Evolutionary conservation across 441 rosid species (phyloP), one percentile per base, ranked within the genome.

Genomic region (Aquilaria agallochum): DNA sequence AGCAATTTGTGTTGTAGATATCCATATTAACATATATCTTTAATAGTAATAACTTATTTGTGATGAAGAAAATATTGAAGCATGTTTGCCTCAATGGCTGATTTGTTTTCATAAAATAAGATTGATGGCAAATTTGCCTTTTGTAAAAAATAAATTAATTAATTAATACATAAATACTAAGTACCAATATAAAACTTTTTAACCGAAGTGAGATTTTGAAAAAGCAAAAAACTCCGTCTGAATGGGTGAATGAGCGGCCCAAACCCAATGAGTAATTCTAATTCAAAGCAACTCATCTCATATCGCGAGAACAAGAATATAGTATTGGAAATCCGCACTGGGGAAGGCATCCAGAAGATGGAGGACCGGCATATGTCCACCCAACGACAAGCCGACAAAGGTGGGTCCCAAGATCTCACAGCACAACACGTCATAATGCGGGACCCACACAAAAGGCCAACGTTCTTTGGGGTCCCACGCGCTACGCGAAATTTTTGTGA

Each of bases 321-420:
- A 0, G n/a, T 1, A 50, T 34, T 50, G 49, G 13, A 0, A 5
- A n/a, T 5, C 55, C 30, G 52, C 30, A 36, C 13, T n/a, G 14
- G 10, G 20, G 40, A 27, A 15, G 48, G 64, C 59, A 34, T 60
- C 64, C 10, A 48, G 44, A 30, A 31, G 30, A 55, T 31, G 56
- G 30, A 9, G 58, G 69, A 32, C 8, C 20, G 5, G 2, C 4
- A 8, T 48, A 53, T 27, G 44, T 61, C 50, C 66, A 70, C 75
- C 80, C 59, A 79, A 73, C 77, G 80, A 82, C 81, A 80, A 70
- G 11, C 81, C 87, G 87, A 82, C 84, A 79, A 20, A 58, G 5
- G 56, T 45, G 78, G 84, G 63, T 36, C 70, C 65, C 11, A 15
- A 36, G 57, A 33, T 71, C 61, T 15, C 62, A 46, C n/a, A 13